These are phyloP conservation scores for Aureobasidium lini DNA, from an alignment of 2,329 filamentous ascomycete species.

Conservation along the genomic window DNA sequence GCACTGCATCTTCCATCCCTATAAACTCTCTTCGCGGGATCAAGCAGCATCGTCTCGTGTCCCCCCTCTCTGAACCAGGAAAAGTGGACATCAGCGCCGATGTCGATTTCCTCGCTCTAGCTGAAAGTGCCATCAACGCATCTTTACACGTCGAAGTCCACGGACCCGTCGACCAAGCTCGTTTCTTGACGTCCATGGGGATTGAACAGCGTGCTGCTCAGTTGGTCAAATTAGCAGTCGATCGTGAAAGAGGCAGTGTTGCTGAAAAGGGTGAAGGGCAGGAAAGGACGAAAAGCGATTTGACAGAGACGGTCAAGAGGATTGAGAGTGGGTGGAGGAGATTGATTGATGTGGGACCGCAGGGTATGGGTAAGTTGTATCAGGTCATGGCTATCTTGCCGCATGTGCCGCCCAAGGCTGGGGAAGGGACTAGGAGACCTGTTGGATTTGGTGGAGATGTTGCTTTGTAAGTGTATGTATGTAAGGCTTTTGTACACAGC, in stretches of 20 bases:
- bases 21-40: constrained; percentile 89
- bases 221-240: constrained; percentile 45
- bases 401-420: constrained; percentile 44
- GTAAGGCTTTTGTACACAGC: neutral
- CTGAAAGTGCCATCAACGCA: constrained; percentile 69
- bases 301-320: constrained; percentile 47
- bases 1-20: constrained; percentile 69
- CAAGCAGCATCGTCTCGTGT: constrained; percentile 64
- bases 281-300: constrained; percentile 28
- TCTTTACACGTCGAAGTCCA: constrained; percentile 82
- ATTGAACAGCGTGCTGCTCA: constrained; percentile 69
- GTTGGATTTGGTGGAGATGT: constrained; percentile 81
- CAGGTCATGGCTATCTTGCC: constrained; percentile 89
- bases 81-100: constrained; percentile 84
- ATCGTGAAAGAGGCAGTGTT: constrained; percentile 24
- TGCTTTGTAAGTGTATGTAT: neutral
- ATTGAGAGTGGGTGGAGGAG: constrained; percentile 71
- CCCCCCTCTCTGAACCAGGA: constrained; percentile 71
- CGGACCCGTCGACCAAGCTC: constrained; percentile 78
- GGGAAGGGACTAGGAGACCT: constrained; percentile 60
- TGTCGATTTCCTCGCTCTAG: constrained; percentile 84
- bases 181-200: constrained; percentile 74
- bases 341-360: constrained; percentile 71
- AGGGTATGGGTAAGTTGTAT: constrained; percentile 91
- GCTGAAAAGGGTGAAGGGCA: neutral